Evolutionary conservation across 2,329 filamentous ascomycete species (phyloP).

Genomic region (Aspergillus piperis): DNA sequence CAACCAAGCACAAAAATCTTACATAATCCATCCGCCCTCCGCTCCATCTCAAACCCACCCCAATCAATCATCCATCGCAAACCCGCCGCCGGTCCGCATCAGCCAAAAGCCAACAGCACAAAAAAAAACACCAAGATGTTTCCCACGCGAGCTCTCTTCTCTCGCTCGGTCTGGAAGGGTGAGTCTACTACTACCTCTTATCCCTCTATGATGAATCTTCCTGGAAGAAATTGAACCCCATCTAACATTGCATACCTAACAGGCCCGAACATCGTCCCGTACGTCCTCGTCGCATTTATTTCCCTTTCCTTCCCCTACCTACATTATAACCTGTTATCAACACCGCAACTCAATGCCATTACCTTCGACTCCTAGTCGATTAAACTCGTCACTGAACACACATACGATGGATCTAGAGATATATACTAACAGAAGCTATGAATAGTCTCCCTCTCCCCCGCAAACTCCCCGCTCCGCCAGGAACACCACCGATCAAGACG

Average conservation of each 20-base stretch:
- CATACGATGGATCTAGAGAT: neutral
- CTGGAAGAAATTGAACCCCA: neutral
- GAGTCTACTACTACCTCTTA: constrained; percentile 21
- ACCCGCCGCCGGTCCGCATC: constrained; percentile 4
- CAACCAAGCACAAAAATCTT: neutral
- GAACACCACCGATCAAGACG: constrained; percentile 73
- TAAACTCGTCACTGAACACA: neutral
- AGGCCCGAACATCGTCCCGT: constrained; percentile 73
- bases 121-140: constrained; percentile 56
- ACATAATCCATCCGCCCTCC: neutral
- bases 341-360: too few relatives aligned
- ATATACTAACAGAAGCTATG: constrained; percentile 1
- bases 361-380: too few relatives aligned
- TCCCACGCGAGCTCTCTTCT: constrained; percentile 66
- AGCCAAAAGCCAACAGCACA: constrained; percentile 22
- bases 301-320: neutral
- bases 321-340: too few relatives aligned
- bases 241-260: constrained; percentile 1
- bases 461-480: constrained; percentile 57
- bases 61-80: constrained; percentile 16
- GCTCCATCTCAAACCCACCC: neutral
- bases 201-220: constrained; percentile 9
- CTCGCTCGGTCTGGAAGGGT: constrained; percentile 90
- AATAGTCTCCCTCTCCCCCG: constrained; percentile 44
- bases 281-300: constrained; percentile 47